Base-by-base conservation (phyloP, 108 stramenopile genomes). In the Cylindrotheca fusiformis region DNA sequence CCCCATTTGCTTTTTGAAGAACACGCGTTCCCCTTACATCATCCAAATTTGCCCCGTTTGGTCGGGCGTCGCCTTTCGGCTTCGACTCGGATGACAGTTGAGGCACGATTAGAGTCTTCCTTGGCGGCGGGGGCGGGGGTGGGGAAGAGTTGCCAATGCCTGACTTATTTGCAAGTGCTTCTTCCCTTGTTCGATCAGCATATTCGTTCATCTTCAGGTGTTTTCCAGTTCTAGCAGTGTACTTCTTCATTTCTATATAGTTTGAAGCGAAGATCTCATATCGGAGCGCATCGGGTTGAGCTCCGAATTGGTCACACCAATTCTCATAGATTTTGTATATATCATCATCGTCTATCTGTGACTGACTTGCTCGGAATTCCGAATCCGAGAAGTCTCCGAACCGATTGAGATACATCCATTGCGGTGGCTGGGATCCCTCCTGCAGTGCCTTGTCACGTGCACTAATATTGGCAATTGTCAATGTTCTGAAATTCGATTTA, bases 331-430 rank as follows among this genome's bases (percentile, higher is more conserved):
- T 44, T 36, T 58, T 44, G 36, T 41, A 41, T 41, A 14, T 41
- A 14, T 41, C 36, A 41, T 10, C 14, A 41, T 56, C 19, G 14
- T n/a, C 30, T 28, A 24, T 61, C 1, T n/a, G 1, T 2, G 62
- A 19, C 18, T 48, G 63, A 71, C 27, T 65, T 28, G 41, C 72
- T 55, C 74, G 48, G 60, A 81, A 93, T 73, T 93, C 91, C n/a
- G 71, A 85, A 47, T 73, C 79, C 1, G 88, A 80, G 65, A 77
- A 84, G 57, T 93, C 91, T 22, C 86, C 91, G 58, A 71, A 88
- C 55, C 88, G 86, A 69, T 93, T 93, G 58, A 93, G 63, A 12
- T 72, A 76, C 71, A 92, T 65, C 69, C 81, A 72, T 36, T 46
- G 53, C 0, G 83, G 79, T 26, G 70, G 58, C 12, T 77, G 63